phyloP scores from a whole-genome alignment of 164 flowering plant species.

The grape (Vitis vinifera) region ASM3070453v1 NC_081817.1:22769501-22770000 shows the following conservation, averaged over 20 bases:
- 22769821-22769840: too few relatives aligned
- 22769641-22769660: background rate
- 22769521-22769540: background rate
- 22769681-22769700: background rate
- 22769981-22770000: too few relatives aligned
- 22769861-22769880: too few relatives aligned
- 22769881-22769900: too few relatives aligned
- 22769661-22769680: background rate
- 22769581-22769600: background rate
- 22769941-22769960: too few relatives aligned
- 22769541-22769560: background rate
- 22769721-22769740: background rate
- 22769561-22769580: background rate
- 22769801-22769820: too few relatives aligned
- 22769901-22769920: too few relatives aligned
- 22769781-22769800: background rate
- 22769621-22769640: background rate
- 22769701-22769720: background rate
- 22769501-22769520: background rate
- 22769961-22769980: too few relatives aligned
- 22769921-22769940: too few relatives aligned
- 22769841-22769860: too few relatives aligned
- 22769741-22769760: background rate
- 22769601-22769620: background rate
- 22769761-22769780: background rate